A percentile compares a stretch with the other conserved stretches of the same genome.
These are phyloP conservation scores for Daldinia childiae DNA, from an alignment of 495 filamentous ascomycete species.

Conservation along the genomic window DNA sequence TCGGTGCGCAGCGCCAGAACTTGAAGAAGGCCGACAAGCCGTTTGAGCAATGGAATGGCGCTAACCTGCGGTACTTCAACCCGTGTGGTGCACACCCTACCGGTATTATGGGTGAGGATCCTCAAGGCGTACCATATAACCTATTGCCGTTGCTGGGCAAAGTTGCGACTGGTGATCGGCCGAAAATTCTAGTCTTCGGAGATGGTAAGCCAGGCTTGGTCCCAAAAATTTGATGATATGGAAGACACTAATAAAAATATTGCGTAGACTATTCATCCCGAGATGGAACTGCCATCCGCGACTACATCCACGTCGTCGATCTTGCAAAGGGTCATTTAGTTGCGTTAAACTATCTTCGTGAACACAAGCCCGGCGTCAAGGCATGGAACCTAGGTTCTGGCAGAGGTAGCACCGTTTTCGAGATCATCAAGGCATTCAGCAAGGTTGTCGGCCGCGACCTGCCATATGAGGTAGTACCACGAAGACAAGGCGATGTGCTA, in stretches of 20 bases:
- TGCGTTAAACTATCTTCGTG: conserved; percentile 90
- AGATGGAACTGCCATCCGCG: conserved; percentile 80
- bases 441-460: conserved; percentile 83
- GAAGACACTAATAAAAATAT: conserved; percentile 5
- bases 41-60: conserved; percentile 88
- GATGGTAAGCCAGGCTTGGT: conserved; percentile 69
- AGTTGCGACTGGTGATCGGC: conserved; percentile 92
- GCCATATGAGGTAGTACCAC: conserved; percentile 83
- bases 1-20: conserved; percentile 87
- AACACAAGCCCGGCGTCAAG: conserved; percentile 88
- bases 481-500: conserved; percentile 89
- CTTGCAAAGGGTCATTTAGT: conserved; percentile 86
- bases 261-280: conserved; percentile 83
- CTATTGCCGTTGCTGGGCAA: conserved; percentile 92
- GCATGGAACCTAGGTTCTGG: conserved; percentile 99
- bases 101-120: conserved; percentile 98
- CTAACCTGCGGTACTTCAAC: conserved; percentile 97
- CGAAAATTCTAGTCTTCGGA: conserved; percentile 94
- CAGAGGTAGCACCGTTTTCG: conserved; percentile 91
- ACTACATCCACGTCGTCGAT: conserved; percentile 73
- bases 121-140: conserved; percentile 95
- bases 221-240: not conserved
- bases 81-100: conserved; percentile 93
- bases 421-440: conserved; percentile 96
- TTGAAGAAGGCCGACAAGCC: conserved; percentile 79